Evolutionary conservation across 148 eudicot genomes (phyloP).

Genomic region (Vaccinium corymbosum): DNA sequence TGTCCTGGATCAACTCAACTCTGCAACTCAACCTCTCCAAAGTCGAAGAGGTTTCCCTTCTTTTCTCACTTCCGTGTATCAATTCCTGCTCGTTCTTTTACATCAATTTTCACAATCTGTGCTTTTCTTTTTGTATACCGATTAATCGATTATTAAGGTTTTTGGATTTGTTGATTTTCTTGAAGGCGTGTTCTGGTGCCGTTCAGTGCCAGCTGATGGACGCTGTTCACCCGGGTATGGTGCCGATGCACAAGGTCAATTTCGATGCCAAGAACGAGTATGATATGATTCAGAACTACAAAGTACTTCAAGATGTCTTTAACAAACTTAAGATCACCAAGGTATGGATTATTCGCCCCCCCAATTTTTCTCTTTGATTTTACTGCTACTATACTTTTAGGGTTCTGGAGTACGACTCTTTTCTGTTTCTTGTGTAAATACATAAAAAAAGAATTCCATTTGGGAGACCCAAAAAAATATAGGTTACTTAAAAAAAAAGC

Average conservation of each 20-base stretch:
- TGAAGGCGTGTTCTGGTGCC: constrained; percentile 81
- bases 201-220: constrained; percentile 97
- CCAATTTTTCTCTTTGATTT: background rate
- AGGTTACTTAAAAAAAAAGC: no score
- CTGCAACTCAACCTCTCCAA: constrained; percentile 83
- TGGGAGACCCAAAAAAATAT: background rate
- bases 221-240: constrained; percentile 77
- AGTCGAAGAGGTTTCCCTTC: constrained; percentile 72
- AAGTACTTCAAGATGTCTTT: constrained; percentile 88
- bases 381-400: background rate
- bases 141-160: background rate
- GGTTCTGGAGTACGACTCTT: background rate
- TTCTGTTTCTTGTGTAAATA: background rate
- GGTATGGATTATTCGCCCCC: constrained; percentile 28
- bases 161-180: constrained; percentile 13
- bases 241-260: constrained; percentile 67
- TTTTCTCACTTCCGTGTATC: no score
- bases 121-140: background rate
- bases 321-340: constrained; percentile 83
- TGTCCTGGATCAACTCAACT: constrained; percentile 86
- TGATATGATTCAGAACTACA: constrained; percentile 92
- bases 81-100: background rate
- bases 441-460: background rate
- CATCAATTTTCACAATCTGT: background rate
- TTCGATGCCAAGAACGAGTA: constrained; percentile 89